phyloP scores from a whole-genome alignment of 2,329 filamentous ascomycete species.

The Bertia moriformis region DNA sequence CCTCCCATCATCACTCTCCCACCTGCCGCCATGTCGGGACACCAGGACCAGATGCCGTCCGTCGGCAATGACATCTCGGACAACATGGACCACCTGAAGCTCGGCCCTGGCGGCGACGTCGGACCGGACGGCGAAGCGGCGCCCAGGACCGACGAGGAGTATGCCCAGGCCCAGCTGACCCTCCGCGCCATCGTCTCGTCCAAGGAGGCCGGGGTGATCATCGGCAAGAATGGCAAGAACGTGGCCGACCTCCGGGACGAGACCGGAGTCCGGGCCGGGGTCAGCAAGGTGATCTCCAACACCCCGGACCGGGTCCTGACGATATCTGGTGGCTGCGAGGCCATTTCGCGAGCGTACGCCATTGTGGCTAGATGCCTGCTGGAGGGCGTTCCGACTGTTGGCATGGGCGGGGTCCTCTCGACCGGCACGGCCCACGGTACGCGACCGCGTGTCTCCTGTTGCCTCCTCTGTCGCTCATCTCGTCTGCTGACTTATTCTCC shows the following conservation, averaged over 20 bases:
- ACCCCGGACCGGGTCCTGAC: slow-evolving; percentile 95
- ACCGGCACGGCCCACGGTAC: slow-evolving; percentile 89
- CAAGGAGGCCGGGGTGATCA: slow-evolving; percentile 97
- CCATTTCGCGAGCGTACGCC: slow-evolving; percentile 81
- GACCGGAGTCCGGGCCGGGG: slow-evolving; percentile 92
- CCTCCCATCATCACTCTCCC: not conserved
- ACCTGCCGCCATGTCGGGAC: slow-evolving; percentile 37
- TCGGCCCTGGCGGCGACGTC: slow-evolving; percentile 46
- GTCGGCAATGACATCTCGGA: slow-evolving; percentile 49
- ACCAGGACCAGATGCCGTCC: slow-evolving; percentile 39
- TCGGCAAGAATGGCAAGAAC: slow-evolving; percentile 96
- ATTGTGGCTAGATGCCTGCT: slow-evolving; percentile 83
- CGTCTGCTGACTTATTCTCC: slow-evolving; percentile 3
- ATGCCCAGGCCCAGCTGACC: slow-evolving; percentile 80
- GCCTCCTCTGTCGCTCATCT: not conserved
- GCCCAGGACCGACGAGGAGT: slow-evolving; percentile 93
- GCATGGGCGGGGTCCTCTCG: slow-evolving; percentile 81
- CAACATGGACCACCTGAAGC: slow-evolving; percentile 48
- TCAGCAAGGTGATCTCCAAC: slow-evolving; percentile 95
- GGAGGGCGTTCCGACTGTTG: slow-evolving; percentile 85
- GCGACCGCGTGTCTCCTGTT: slow-evolving; percentile 18
- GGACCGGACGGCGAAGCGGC: slow-evolving; percentile 63
- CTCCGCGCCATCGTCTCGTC: slow-evolving; percentile 95
- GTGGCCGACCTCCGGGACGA: slow-evolving; percentile 93
- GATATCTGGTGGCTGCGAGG: slow-evolving; percentile 77